Evolutionary conservation across 2,329 filamentous ascomycete genomes (phyloP), one percentile per base, ranked within the genome.

Genomic region (Aspergillus melleus): DNA sequence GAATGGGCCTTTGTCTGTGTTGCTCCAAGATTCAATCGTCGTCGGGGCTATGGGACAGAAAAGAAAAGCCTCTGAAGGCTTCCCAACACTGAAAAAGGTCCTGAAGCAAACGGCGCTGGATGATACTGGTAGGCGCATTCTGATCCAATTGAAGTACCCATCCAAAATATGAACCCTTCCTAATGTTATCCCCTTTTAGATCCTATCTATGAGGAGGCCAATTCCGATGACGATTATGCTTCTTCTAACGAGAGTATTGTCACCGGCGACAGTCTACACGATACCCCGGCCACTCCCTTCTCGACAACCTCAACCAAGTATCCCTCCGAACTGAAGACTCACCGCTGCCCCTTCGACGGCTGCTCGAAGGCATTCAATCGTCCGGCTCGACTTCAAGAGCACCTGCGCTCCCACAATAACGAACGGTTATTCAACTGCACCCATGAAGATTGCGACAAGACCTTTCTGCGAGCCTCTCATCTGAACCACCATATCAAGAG

Each of bases 321-420:
- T 62, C 88, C 88, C 3, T 90, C 88, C 47, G 90, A 86, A 72
- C 82, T 87, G 60, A 96, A 96, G 80, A 92, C 86, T 5, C 88
- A 92, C 64, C 79, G 81, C 57, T 97, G 94, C 77, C 87, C 89
- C 0, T 88, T 86, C 73, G 84, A 88, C 11, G 85, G 83, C 64
- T 98, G 94, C 72, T 78, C 80, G 59, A 96, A 96, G 77, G 87
- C 88, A 6, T 98, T 95, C 81, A 96, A 96, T 74, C 88, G 94
- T 3, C 92, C 92, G 0, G 90, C 90, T 36, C 87, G 91, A 29
- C 83, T 97, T 4, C 83, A 89, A 61, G 88, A 91, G 60, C 94
- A 98, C 70, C 78, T 94, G 24, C 85, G 92, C 64, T 92, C 90
- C 1, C 94, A 98, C 74, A 94, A 87, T 55, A 92, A 94, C 66